Conservation (phyloP, 257 asterid genomes). For the Buddleja alternifolia region DNA sequence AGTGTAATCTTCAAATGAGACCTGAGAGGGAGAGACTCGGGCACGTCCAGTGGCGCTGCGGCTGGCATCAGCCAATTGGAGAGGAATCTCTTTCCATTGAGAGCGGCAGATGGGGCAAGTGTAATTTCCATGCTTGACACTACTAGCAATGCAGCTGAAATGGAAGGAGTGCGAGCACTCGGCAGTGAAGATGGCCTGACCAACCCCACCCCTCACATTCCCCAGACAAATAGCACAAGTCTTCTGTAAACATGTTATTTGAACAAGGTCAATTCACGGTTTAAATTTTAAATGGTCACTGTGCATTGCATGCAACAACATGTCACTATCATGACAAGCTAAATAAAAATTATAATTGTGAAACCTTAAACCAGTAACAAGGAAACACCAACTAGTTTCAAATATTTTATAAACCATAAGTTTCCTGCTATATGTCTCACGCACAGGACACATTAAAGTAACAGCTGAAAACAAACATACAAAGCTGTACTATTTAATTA, state of each 20-base stretch:
- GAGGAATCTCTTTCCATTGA: constrained; percentile 45
- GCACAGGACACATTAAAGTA: not conserved
- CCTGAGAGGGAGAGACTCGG: constrained; percentile 34
- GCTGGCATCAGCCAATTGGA: constrained; percentile 21
- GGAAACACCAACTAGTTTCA: not conserved
- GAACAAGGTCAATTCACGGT: constrained; percentile 1
- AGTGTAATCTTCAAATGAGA: constrained; percentile 21
- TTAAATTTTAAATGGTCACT: not conserved
- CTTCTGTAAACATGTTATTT: constrained; percentile 21
- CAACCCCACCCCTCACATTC: constrained; percentile 34
- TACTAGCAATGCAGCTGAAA: constrained; percentile 40
- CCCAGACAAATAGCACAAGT: constrained; percentile 45
- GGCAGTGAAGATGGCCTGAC: constrained; percentile 47
- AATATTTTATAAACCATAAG: not conserved
- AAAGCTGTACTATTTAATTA: no score
- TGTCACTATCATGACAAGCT: not conserved
- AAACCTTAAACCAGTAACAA: not conserved
- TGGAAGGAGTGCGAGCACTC: constrained; percentile 49
- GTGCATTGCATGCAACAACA: not conserved
- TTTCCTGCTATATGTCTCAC: not conserved
- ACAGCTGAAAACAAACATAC: no score
- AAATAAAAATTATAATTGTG: not conserved
- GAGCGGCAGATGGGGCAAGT: constrained; percentile 44
- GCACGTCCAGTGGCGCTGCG: constrained; percentile 14
- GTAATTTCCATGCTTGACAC: constrained; percentile 41